Percentiles rank a stretch among this genome's conserved stretches.
These are phyloP conservation scores for Apiospora kogelbergensis DNA, from an alignment of 2,329 filamentous ascomycete genomes.

Conservation along the genomic window DNA sequence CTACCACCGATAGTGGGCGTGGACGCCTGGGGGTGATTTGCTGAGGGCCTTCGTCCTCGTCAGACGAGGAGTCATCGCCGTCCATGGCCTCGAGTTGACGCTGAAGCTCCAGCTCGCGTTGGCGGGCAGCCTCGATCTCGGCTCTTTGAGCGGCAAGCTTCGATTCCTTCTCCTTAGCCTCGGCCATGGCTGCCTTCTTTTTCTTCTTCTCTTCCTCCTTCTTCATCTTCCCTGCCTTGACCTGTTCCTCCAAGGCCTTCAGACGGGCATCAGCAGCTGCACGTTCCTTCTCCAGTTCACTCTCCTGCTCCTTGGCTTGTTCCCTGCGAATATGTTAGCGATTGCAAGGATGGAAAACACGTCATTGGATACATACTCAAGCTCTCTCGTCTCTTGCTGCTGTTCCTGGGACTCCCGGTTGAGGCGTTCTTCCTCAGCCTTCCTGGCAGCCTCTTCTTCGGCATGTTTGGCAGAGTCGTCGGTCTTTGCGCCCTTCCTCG, in stretches of 20 bases:
- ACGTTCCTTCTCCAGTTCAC: slow-evolving; percentile 76
- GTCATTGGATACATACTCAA: slow-evolving; percentile 70
- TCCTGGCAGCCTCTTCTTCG: slow-evolving; percentile 56
- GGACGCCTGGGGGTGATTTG: slow-evolving; percentile 65
- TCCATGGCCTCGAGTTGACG: slow-evolving; percentile 77
- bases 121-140: slow-evolving; percentile 87
- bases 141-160: slow-evolving; percentile 82
- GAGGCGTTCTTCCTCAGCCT: slow-evolving; percentile 65
- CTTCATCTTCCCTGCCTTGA: slow-evolving; percentile 88
- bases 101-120: slow-evolving; percentile 86
- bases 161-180: slow-evolving; percentile 85
- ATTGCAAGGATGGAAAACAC: not conserved
- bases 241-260: slow-evolving; percentile 88
- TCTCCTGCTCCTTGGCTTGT: slow-evolving; percentile 72
- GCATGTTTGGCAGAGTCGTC: slow-evolving; percentile 45
- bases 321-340: slow-evolving; percentile 52
- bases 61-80: slow-evolving; percentile 74
- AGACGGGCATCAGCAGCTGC: slow-evolving; percentile 80
- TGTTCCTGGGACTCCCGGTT: slow-evolving; percentile 75
- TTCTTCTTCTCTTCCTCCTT: slow-evolving; percentile 95
- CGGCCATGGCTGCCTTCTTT: slow-evolving; percentile 83
- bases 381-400: slow-evolving; percentile 67
- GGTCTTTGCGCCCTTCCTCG: slow-evolving; percentile 66
- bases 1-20: slow-evolving; percentile 55
- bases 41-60: slow-evolving; percentile 78